phyloP scores from a whole-genome alignment of 306 rosid species.

The Chamaecrista fasciculata region DNA sequence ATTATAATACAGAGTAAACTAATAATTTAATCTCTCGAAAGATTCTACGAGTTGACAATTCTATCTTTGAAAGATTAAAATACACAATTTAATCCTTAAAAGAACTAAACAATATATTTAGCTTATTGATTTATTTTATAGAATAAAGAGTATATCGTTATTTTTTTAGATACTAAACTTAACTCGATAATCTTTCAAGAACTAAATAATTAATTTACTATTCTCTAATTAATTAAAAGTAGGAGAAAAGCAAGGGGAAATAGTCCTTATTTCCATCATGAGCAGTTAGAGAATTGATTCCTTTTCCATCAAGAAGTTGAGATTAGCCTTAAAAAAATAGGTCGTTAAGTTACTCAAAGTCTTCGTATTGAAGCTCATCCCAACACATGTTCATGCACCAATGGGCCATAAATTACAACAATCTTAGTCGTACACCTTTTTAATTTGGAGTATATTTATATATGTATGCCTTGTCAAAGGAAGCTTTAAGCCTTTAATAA shows the following conservation, averaged over 20 bases:
- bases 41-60: too few relatives aligned
- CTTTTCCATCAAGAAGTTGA: slow-evolving; percentile 53
- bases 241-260: slow-evolving; percentile 22
- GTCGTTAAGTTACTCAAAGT: slow-evolving; percentile 29
- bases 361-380: slow-evolving; percentile 39
- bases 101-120: too few relatives aligned
- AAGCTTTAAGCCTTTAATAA: slow-evolving; percentile 14
- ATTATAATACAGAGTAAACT: too few relatives aligned
- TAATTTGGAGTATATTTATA: slow-evolving; percentile 18
- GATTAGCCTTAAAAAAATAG: slow-evolving; percentile 1
- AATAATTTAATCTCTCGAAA: too few relatives aligned
- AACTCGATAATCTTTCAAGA: too few relatives aligned
- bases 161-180: too few relatives aligned
- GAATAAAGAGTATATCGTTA: too few relatives aligned
- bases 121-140: too few relatives aligned
- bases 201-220: too few relatives aligned
- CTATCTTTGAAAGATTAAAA: too few relatives aligned
- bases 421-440: slow-evolving; percentile 20
- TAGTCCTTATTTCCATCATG: slow-evolving; percentile 31
- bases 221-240: slow-evolving; percentile 3
- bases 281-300: slow-evolving; percentile 46
- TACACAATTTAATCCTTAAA: too few relatives aligned
- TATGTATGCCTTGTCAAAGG: slow-evolving; percentile 30
- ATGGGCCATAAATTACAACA: slow-evolving; percentile 39
- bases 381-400: slow-evolving; percentile 39